phyloP scores from a whole-genome alignment of 192 early-diverging fungal genomes.

The Mortierella alpina region DNA sequence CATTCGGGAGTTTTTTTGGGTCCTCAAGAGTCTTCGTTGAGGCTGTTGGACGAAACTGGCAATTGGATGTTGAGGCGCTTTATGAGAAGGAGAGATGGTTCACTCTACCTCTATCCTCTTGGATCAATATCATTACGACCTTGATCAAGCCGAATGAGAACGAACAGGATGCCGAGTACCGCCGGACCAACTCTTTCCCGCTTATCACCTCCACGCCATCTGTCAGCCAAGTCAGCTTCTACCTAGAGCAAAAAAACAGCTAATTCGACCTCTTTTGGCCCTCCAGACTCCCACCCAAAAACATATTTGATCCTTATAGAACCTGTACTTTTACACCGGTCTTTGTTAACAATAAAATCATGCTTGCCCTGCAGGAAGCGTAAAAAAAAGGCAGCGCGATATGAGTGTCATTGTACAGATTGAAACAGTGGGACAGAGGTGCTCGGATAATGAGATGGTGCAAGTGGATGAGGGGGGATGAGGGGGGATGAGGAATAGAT shows the following conservation, averaged over 20 bases:
- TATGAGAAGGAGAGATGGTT: too few species aligned
- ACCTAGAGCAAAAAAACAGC: background rate
- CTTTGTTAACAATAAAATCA: slow-evolving; percentile 10
- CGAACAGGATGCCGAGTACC: background rate
- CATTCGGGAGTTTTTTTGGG: too few species aligned
- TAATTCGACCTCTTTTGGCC: background rate
- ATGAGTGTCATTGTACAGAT: too few species aligned
- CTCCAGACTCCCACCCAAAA: background rate
- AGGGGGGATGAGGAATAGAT: too few species aligned
- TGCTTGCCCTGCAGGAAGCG: slow-evolving; percentile 15
- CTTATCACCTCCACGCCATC: background rate
- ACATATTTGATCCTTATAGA: background rate
- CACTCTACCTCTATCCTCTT: background rate
- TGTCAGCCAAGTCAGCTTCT: background rate
- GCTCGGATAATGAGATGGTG: too few species aligned
- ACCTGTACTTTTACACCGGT: slow-evolving; percentile 29
- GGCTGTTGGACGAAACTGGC: too few species aligned
- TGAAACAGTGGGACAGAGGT: too few species aligned
- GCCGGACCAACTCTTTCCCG: background rate
- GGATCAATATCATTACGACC: slow-evolving; percentile 4
- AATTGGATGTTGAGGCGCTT: too few species aligned
- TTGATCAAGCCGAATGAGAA: slow-evolving; percentile 18
- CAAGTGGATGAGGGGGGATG: too few species aligned
- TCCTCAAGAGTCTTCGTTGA: too few species aligned
- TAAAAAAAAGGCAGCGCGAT: slow-evolving; percentile 6